Conservation (phyloP, 257 asterid genomes). For the Marsdenia floribunda region DNA sequence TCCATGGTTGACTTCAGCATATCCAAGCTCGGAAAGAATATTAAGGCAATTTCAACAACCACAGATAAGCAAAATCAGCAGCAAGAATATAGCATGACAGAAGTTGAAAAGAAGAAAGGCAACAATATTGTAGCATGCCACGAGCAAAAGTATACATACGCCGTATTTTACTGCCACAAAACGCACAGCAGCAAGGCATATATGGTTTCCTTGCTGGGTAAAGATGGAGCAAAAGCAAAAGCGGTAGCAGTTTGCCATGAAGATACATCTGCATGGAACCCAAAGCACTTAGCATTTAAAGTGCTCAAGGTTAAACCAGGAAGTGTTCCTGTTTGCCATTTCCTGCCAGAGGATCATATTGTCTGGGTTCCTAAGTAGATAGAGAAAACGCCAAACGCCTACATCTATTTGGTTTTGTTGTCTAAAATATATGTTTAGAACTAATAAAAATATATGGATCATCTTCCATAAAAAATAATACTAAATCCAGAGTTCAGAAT, state of each 20-base stretch:
- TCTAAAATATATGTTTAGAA: background rate
- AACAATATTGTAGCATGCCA: slow-evolving; percentile 60
- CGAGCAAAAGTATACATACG: slow-evolving; percentile 54
- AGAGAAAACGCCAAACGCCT: background rate
- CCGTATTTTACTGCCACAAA: slow-evolving; percentile 80
- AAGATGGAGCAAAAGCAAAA: slow-evolving; percentile 54
- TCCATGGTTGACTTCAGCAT: slow-evolving; percentile 77
- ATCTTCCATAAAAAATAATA: background rate
- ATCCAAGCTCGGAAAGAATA: slow-evolving; percentile 50
- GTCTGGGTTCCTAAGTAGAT: slow-evolving; percentile 59
- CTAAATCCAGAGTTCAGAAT: background rate
- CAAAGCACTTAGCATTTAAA: slow-evolving; percentile 83
- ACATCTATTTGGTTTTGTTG: background rate
- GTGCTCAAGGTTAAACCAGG: slow-evolving; percentile 91
- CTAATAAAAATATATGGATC: slow-evolving; percentile 4
- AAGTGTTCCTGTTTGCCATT: slow-evolving; percentile 79
- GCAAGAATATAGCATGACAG: slow-evolving; percentile 34
- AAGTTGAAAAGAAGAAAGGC: slow-evolving; percentile 32
- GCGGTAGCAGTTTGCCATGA: slow-evolving; percentile 79
- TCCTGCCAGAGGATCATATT: slow-evolving; percentile 81
- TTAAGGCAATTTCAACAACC: slow-evolving; percentile 51
- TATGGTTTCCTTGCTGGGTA: slow-evolving; percentile 45
- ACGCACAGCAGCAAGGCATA: slow-evolving; percentile 45
- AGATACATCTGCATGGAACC: slow-evolving; percentile 84
- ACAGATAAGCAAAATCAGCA: slow-evolving; percentile 22